Conservation (phyloP, 441 rosid species). For the Populus tomentosa region DNA sequence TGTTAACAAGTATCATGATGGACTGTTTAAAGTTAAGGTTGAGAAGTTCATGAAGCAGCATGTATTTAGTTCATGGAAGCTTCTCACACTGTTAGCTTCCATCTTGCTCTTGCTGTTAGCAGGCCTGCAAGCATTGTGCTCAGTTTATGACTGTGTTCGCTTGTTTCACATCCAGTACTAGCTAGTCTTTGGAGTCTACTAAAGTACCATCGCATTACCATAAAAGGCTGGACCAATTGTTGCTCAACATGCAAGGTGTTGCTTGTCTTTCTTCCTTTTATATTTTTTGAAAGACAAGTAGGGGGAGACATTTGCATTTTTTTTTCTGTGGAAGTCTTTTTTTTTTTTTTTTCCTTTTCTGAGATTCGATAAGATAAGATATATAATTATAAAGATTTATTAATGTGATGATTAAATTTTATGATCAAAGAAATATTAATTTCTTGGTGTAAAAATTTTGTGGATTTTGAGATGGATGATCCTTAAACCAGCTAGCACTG, state of each 20-base stretch:
- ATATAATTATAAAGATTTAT: no score
- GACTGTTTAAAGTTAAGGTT: conserved; percentile 42
- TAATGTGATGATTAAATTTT: no score
- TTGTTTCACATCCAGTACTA: neutral
- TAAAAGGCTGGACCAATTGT: neutral
- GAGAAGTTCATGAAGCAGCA: conserved; percentile 37
- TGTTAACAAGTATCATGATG: conserved; percentile 46
- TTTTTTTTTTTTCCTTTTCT: no score
- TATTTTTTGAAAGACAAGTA: no score
- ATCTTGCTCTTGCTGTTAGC: conserved; percentile 36
- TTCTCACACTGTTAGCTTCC: conserved; percentile 38
- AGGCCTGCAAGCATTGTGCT: conserved; percentile 19
- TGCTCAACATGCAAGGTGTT: neutral
- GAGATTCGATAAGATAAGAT: no score
- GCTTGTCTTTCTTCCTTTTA: neutral
- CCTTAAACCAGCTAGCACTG: no score
- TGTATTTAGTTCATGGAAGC: conserved; percentile 56
- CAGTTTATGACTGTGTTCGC: conserved; percentile 12
- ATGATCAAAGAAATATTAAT: no score
- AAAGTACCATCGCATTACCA: no score
- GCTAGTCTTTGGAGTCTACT: neutral
- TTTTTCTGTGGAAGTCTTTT: no score
- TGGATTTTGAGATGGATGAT: no score
- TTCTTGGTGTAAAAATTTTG: no score
- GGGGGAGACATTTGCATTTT: no score